Evolutionary conservation across 1,284 basidiomycete species (phyloP).

Genomic region (Porphyrellus sp.): DNA sequence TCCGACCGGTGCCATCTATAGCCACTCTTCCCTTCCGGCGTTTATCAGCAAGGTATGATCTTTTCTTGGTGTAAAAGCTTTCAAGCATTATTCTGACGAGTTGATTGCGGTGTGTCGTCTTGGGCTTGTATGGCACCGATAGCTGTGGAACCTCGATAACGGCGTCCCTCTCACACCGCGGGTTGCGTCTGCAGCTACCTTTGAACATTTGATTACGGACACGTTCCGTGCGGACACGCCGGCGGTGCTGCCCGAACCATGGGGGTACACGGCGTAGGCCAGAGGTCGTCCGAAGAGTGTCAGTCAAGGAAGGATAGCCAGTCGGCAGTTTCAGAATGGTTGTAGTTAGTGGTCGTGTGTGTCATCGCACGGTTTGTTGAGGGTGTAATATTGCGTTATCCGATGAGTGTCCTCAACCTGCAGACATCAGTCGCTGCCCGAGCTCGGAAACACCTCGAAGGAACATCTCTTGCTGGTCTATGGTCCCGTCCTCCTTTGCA

Average conservation of each 20-base stretch:
- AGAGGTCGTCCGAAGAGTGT: no score
- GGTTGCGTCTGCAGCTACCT: conserved; percentile 22
- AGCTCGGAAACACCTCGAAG: no score
- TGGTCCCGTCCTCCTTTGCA: no score
- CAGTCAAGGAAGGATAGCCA: no score
- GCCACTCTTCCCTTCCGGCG: conserved; percentile 23
- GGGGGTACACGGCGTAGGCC: conserved; percentile 23
- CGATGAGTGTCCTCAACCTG: no score
- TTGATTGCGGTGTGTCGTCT: background rate
- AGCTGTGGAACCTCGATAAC: conserved; percentile 29
- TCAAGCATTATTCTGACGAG: background rate
- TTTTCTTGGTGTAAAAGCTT: background rate
- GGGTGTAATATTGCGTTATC: no score
- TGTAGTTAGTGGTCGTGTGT: no score
- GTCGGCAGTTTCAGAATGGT: no score
- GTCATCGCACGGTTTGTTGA: no score
- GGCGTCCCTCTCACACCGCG: conserved; percentile 25
- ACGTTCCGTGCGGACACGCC: conserved; percentile 21
- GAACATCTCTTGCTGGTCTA: no score
- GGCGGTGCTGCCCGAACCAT: conserved; percentile 17
- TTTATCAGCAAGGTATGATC: conserved; percentile 25
- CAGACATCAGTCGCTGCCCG: no score
- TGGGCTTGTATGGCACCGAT: background rate
- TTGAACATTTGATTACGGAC: conserved; percentile 26
- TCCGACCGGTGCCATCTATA: conserved; percentile 17